Conservation (phyloP, 2,329 filamentous ascomycete genomes). For the Endoconidiophora polonica region DNA sequence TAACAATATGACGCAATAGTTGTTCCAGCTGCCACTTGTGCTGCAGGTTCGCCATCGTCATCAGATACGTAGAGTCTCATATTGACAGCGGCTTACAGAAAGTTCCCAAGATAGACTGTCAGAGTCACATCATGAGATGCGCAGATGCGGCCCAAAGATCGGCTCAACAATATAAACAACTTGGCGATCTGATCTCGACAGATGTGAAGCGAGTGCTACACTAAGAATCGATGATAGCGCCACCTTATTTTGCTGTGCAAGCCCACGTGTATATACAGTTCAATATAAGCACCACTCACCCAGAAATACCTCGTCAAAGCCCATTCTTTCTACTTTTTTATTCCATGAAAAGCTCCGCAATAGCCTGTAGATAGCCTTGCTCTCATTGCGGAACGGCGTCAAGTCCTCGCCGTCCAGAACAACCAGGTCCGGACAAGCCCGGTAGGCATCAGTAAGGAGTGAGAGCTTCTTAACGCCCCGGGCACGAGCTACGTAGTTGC, state of each 20-base stretch:
- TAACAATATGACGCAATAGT: too few relatives aligned
- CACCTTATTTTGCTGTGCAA: background rate
- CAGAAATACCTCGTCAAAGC: slow-evolving; percentile 69
- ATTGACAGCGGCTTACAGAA: too few relatives aligned
- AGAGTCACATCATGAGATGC: too few relatives aligned
- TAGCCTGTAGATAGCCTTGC: slow-evolving; percentile 62
- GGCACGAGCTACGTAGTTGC: slow-evolving; percentile 79
- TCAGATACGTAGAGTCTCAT: too few relatives aligned
- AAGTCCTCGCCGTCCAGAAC: slow-evolving; percentile 78
- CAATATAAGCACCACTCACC: slow-evolving; percentile 18
- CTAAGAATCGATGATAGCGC: too few relatives aligned
- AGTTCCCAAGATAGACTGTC: too few relatives aligned
- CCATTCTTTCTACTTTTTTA: slow-evolving; percentile 59
- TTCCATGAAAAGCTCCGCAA: slow-evolving; percentile 64
- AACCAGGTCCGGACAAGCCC: slow-evolving; percentile 65
- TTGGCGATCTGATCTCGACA: too few relatives aligned
- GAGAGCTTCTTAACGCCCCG: slow-evolving; percentile 67
- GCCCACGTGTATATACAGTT: background rate
- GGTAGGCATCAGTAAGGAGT: slow-evolving; percentile 65
- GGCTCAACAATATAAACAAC: too few relatives aligned
- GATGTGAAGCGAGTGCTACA: too few relatives aligned
- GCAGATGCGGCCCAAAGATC: too few relatives aligned
- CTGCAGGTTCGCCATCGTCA: too few relatives aligned
- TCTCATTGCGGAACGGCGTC: slow-evolving; percentile 68
- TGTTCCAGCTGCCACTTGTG: too few relatives aligned